Percentiles rank a stretch among this genome's conserved stretches.
Conservation (phyloP, 169 alveolate genomes). For the Plasmodium gaboni region DNA sequence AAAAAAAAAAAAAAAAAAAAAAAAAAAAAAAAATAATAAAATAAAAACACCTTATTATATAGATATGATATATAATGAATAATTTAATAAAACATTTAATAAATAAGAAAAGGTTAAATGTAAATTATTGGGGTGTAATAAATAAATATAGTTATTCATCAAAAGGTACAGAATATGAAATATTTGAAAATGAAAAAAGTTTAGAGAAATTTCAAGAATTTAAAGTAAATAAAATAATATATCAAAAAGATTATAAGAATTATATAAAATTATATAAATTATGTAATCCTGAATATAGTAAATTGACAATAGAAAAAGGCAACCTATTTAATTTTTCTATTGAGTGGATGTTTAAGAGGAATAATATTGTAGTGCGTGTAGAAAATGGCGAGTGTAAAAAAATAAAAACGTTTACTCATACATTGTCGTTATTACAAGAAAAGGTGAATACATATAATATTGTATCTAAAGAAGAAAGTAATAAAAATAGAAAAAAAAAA, state of each 20-base stretch:
- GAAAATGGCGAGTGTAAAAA: constrained; percentile 9
- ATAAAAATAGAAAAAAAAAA: not conserved
- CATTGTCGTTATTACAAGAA: constrained; percentile 7
- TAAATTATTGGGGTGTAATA: not conserved
- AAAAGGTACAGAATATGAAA: constrained; percentile 6
- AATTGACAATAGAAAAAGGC: constrained; percentile 35
- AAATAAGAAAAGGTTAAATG: not conserved
- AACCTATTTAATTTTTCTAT: constrained; percentile 24
- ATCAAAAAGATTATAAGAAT: constrained; percentile 48
- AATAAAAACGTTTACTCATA: constrained; percentile 23
- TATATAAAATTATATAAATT: constrained; percentile 29
- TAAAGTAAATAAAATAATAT: constrained; percentile 32
- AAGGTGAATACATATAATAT: not conserved
- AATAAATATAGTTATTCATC: constrained; percentile 20
- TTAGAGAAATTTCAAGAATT: constrained; percentile 59
- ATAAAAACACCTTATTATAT: too few species aligned
- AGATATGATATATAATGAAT: too few species aligned
- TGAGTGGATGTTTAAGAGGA: constrained; percentile 11
- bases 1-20: too few species aligned
- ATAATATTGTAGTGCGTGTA: constrained; percentile 15
- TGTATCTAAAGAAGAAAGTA: not conserved
- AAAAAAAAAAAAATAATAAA: too few species aligned
- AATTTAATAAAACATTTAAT: constrained; percentile 7
- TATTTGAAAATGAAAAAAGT: constrained; percentile 60
- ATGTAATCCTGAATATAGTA: constrained; percentile 37